Evolutionary conservation across 805 yeast genomes (phyloP), one percentile per base, ranked within the genome.

Genomic region (Ogataea philodendri): DNA sequence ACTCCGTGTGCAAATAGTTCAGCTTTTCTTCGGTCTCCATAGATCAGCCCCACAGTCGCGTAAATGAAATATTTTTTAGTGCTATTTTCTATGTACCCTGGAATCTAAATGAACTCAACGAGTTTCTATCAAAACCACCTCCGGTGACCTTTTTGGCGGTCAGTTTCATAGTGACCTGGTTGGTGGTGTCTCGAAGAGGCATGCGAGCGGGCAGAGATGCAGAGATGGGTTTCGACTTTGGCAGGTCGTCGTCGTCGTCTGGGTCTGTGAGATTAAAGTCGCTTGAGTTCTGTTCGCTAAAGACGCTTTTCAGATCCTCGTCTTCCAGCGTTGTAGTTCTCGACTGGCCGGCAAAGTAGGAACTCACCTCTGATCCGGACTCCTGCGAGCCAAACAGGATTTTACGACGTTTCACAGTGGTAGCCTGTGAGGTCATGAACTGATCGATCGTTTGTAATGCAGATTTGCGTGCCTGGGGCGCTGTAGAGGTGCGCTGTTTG

Each of bases 21-120:
- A 78, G 41, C 49, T 70, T 73, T 15, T 48, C 43, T 15, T 67
- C 70, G 0, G 69, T 70, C 11, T 46, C 45, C 59, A 54, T 55
- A n/a, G 13, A 34, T 27, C n/a, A 5, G 18, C 21, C 13, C 23
- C 17, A 23, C 32, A 26, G 15, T 15, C 37, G 37, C 37, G 37
- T 21, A 21, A 19, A 21, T n/a, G 21, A 22, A 27, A 14, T 32
- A 11, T 28, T 34, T 26, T 28, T n/a, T 15, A 19, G 18, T 15
- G 13, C 26, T 28, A 15, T 9, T 18, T 32, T 26, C 27, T 34
- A 20, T 30, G 19, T 22, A 15, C 30, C 23, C 7, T 28, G n/a
- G 24, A 15, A 37, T 20, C 16, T 31, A 23, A 26, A 36, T 9
- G 39, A 35, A 29, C 22, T 24, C 19, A 35, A 20, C 4, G 22